These are phyloP conservation scores for Penicillium psychrofluorescens DNA, from an alignment of 495 filamentous ascomycete genomes.

Conservation along the genomic window DNA sequence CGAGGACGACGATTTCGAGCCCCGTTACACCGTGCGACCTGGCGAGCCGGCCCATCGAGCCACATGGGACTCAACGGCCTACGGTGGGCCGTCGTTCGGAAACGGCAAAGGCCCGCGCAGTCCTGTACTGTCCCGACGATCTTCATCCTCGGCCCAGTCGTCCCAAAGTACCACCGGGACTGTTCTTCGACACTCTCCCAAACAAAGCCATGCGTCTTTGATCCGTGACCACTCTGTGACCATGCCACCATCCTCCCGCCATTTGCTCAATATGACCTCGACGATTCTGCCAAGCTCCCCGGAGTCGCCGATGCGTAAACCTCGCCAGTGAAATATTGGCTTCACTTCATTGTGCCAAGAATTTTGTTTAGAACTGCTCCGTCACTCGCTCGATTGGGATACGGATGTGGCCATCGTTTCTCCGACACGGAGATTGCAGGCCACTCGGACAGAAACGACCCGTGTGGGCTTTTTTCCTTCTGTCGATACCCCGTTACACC, in stretches of 20 bases:
- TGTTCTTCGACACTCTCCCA: slow-evolving; percentile 8
- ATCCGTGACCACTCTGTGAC: slow-evolving; percentile 17
- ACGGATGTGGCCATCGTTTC: neutral
- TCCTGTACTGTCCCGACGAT: slow-evolving; percentile 15
- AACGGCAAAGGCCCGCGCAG: slow-evolving; percentile 1
- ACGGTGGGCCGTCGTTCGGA: slow-evolving; percentile 1
- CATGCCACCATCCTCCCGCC: slow-evolving; percentile 21
- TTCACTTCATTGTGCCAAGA: neutral
- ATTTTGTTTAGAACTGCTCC: neutral
- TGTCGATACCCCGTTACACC: neutral
- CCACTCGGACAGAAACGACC: neutral
- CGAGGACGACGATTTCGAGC: slow-evolving; percentile 12
- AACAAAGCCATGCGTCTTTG: slow-evolving; percentile 9
- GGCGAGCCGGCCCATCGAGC: slow-evolving; percentile 1
- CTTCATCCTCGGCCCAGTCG: slow-evolving; percentile 11
- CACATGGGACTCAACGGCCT: slow-evolving; percentile 12
- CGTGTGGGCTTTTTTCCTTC: neutral
- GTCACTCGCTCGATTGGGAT: too few species aligned
- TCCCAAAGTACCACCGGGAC: slow-evolving; percentile 3
- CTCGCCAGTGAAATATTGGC: slow-evolving; percentile 2
- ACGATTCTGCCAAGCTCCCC: slow-evolving; percentile 11
- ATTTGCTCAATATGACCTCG: slow-evolving; percentile 26
- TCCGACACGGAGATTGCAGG: neutral
- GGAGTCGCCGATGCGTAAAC: slow-evolving; percentile 11
- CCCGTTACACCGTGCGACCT: slow-evolving; percentile 1